A percentile compares a stretch with the other conserved stretches of the same genome.
Conservation (phyloP, 2,329 filamentous ascomycete genomes). For the Colletotrichum scovillei region DNA sequence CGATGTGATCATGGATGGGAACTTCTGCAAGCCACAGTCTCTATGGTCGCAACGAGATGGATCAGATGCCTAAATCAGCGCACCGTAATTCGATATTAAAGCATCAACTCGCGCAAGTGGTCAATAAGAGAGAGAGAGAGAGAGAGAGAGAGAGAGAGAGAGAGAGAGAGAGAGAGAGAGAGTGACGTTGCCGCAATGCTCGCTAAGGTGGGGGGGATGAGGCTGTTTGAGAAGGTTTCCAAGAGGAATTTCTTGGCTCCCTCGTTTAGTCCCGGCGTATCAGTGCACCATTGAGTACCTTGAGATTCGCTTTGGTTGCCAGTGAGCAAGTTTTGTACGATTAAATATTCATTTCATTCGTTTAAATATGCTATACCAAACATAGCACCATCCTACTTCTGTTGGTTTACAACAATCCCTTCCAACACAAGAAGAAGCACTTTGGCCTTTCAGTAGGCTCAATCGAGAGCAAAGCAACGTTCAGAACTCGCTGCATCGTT, state of each 20-base stretch:
- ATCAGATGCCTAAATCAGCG: background rate
- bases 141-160: fast-evolving
- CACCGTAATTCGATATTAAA: background rate
- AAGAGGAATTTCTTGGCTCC: slow-evolving; percentile 5
- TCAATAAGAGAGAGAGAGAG: background rate
- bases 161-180: background rate
- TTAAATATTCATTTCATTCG: background rate
- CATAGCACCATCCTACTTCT: background rate
- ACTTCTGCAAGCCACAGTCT: background rate
- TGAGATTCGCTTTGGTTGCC: background rate
- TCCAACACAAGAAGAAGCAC: too few relatives aligned
- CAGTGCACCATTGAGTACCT: background rate
- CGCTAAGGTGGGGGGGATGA: background rate
- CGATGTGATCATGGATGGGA: background rate
- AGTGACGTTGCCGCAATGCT: background rate
- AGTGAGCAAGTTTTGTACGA: background rate
- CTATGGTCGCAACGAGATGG: background rate
- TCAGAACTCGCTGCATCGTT: slow-evolving; percentile 66
- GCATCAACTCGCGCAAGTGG: background rate
- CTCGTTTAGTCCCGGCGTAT: background rate
- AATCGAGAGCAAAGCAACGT: slow-evolving; percentile 66
- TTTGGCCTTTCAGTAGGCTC: background rate
- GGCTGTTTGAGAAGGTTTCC: slow-evolving; percentile 30
- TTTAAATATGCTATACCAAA: background rate
- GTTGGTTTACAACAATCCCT: background rate